Conservation (phyloP, 2,329 filamentous ascomycete genomes). For the Pyrenochaeta sp. region DNA sequence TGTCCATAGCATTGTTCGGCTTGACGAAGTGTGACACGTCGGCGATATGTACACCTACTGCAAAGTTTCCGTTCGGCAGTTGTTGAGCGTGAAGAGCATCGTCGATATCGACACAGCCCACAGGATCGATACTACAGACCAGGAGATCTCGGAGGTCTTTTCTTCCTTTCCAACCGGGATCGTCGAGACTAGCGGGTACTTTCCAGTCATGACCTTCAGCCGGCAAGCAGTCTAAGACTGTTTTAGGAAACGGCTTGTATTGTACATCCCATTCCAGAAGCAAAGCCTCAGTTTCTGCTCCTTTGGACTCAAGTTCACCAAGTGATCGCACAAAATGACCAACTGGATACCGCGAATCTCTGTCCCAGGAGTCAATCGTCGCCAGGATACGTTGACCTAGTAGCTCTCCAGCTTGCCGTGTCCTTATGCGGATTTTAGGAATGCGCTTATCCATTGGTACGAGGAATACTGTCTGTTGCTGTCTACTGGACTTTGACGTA, state of each 20-base stretch:
- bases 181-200: slow-evolving; percentile 79
- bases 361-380: slow-evolving; percentile 94
- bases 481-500: slow-evolving; percentile 76
- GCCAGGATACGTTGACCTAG: slow-evolving; percentile 91
- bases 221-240: slow-evolving; percentile 91
- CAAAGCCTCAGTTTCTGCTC: slow-evolving; percentile 95
- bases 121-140: slow-evolving; percentile 96
- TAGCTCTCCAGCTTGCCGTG: slow-evolving; percentile 86
- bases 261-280: slow-evolving; percentile 97
- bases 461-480: slow-evolving; percentile 92
- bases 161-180: slow-evolving; percentile 87
- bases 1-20: slow-evolving; percentile 96
- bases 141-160: slow-evolving; percentile 84
- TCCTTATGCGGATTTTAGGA: slow-evolving; percentile 93
- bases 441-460: slow-evolving; percentile 98
- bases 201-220: slow-evolving; percentile 92
- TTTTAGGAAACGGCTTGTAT: slow-evolving; percentile 95
- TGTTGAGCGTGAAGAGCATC: slow-evolving; percentile 89
- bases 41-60: slow-evolving; percentile 97
- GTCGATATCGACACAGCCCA: slow-evolving; percentile 97
- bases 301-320: slow-evolving; percentile 93
- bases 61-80: slow-evolving; percentile 90
- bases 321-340: slow-evolving; percentile 94
- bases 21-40: slow-evolving; percentile 99
- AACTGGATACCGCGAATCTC: slow-evolving; percentile 88